phyloP scores from a whole-genome alignment of 1,139 yeast species.

The Hyphopichia pseudoburtonii region DNA sequence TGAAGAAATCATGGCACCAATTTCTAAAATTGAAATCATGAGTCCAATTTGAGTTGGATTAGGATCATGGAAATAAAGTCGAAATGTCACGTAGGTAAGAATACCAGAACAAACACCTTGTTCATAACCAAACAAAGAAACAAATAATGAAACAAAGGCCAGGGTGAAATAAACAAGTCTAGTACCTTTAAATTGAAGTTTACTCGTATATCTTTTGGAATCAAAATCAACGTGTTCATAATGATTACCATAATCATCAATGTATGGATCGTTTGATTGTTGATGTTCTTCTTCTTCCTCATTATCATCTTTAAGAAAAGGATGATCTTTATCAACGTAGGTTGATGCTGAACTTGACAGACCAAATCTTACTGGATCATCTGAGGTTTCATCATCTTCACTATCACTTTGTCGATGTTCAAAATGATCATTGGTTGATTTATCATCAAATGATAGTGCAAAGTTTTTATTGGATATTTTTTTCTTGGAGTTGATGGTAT shows the following conservation, averaged over 20 bases:
- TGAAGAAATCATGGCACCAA: slow-evolving; percentile 52
- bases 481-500: neutral
- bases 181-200: slow-evolving; percentile 39
- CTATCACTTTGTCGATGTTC: slow-evolving; percentile 9
- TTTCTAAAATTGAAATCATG: slow-evolving; percentile 51
- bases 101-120: slow-evolving; percentile 91
- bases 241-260: slow-evolving; percentile 36
- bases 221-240: slow-evolving; percentile 42
- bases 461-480: slow-evolving; percentile 1
- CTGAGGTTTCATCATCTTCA: slow-evolving; percentile 7
- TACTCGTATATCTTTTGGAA: slow-evolving; percentile 32
- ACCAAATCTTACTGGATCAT: slow-evolving; percentile 10
- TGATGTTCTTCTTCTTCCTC: neutral
- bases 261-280: slow-evolving; percentile 4
- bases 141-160: slow-evolving; percentile 79
- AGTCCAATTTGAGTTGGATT: slow-evolving; percentile 48
- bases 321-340: slow-evolving; percentile 1
- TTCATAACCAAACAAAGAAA: slow-evolving; percentile 84
- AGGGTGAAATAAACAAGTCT: slow-evolving; percentile 69
- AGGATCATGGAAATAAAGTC: slow-evolving; percentile 44
- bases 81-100: slow-evolving; percentile 46
- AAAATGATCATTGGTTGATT: slow-evolving; percentile 5
- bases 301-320: neutral
- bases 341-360: slow-evolving; percentile 5
- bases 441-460: neutral